Evolutionary conservation across 805 yeast species (phyloP), one percentile per base, ranked within the genome.

Genomic region (Candida verbasci): DNA sequence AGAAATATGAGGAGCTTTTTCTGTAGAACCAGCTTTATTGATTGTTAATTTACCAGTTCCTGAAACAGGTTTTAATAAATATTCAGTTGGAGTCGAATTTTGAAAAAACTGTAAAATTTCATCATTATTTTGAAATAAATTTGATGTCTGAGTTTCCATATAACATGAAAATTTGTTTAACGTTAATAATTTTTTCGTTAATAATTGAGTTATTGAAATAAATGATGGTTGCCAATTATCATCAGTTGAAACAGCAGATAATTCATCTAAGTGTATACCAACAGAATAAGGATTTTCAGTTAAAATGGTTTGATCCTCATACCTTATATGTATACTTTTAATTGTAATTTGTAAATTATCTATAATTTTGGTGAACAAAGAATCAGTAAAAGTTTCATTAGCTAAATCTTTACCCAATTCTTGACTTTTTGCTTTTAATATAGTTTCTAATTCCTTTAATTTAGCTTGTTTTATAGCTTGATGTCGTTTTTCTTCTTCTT

Each of bases 331-430:
- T 44, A 93, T 93, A 53, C 86, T 87, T 49, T 81, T 86, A 45
- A 93, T 86, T 2, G 95, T 85, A 9, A 93, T 74, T 57, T 93
- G 98, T 36, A 94, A 63, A 53, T 93, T 93, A 58, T 93, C 97
- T 17, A 91, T 82, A 45, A 93, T 82, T 56, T 94, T 94, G 1
- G 96, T 84, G 6, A 88, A 72, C 41, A 93, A 68, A 29, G 87
- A 79, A 48, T 88, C 96, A 9, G 95, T 80, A 57, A 93, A 93
- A 26, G 87, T 72, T 55, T 87, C 91, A 55, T 80, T 84, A 38
- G 78, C 69, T 18, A 66, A 49, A 30, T 68, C 70, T 14, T 55
- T 48, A 0, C 64, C 38, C 7, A 58, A 24, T 8, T 44, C 43
- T 18, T 53, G 62, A 24, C 56, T 52, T 15, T 59, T 55, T 0